phyloP scores from a whole-genome alignment of 805 yeast species.

The Saccharomycopsis lassenensis region DNA sequence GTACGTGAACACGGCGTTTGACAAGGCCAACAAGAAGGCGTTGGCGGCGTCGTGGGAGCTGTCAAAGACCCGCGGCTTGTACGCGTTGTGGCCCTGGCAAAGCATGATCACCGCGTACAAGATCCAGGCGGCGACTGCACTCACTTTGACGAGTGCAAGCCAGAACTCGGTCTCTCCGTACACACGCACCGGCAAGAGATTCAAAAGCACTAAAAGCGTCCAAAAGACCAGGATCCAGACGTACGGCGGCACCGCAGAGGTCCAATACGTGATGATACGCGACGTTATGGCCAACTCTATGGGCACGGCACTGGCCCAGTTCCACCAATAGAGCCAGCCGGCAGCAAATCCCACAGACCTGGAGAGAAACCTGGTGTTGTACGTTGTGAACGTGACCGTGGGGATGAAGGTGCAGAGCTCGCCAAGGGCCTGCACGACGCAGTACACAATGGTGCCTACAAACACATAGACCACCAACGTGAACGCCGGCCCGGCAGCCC shows the following conservation, averaged over 20 bases:
- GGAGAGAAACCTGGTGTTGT: slow-evolving; percentile 51
- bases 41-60: slow-evolving; percentile 54
- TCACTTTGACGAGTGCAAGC: slow-evolving; percentile 55
- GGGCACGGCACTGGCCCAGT: slow-evolving; percentile 69
- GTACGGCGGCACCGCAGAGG: slow-evolving; percentile 53
- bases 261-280: slow-evolving; percentile 53
- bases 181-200: slow-evolving; percentile 55
- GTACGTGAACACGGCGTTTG: slow-evolving; percentile 72
- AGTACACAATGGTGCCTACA: slow-evolving; percentile 54
- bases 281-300: slow-evolving; percentile 63
- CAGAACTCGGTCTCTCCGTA: slow-evolving; percentile 74
- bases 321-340: slow-evolving; percentile 67
- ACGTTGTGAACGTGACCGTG: slow-evolving; percentile 56
- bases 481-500: slow-evolving; percentile 60
- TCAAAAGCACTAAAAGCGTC: slow-evolving; percentile 40
- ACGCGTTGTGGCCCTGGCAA: too few species aligned
- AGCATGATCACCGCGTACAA: slow-evolving; percentile 60
- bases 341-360: slow-evolving; percentile 62
- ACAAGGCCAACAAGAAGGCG: slow-evolving; percentile 62
- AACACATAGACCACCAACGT: slow-evolving; percentile 54
- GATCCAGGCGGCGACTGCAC: slow-evolving; percentile 63
- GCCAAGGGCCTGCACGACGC: slow-evolving; percentile 61
- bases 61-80: slow-evolving; percentile 64
- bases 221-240: slow-evolving; percentile 66
- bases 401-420: slow-evolving; percentile 77